Evolutionary conservation across 352 stramenopile genomes (phyloP).

Genomic region (Globisporangium paddicum): DNA sequence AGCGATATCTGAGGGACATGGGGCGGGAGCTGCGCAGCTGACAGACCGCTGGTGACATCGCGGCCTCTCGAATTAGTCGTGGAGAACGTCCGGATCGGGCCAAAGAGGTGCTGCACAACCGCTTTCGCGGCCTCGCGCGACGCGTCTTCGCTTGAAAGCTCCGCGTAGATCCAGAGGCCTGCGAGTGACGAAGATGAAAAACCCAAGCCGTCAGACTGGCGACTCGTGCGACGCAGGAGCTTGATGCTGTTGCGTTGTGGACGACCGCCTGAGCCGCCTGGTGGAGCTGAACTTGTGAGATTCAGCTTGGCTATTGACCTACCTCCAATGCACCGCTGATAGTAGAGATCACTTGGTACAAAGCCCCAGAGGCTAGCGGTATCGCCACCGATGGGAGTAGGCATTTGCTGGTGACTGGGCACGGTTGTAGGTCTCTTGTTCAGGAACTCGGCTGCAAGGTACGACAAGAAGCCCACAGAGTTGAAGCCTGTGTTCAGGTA

Average conservation of each 20-base stretch:
- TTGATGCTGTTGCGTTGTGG: slow-evolving; percentile 15
- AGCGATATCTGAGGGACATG: slow-evolving; percentile 20
- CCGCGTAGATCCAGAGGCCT: slow-evolving; percentile 43
- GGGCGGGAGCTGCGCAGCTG: slow-evolving; percentile 11
- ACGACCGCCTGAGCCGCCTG: not conserved
- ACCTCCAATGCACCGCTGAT: slow-evolving; percentile 7
- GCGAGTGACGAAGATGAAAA: not conserved
- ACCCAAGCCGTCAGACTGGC: not conserved
- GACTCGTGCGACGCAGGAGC: slow-evolving; percentile 17
- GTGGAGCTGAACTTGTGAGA: not conserved
- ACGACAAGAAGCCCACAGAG: not conserved
- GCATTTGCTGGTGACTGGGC: not conserved
- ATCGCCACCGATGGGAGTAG: not conserved
- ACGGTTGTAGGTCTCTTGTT: not conserved
- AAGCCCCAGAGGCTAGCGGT: slow-evolving; percentile 21
- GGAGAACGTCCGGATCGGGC: slow-evolving; percentile 17
- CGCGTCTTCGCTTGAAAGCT: slow-evolving; percentile 33
- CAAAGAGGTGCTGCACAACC: slow-evolving; percentile 29
- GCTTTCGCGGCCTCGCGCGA: slow-evolving; percentile 3
- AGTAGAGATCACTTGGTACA: slow-evolving; percentile 21
- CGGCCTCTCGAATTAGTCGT: not conserved
- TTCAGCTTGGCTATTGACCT: not conserved
- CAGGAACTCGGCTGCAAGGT: slow-evolving; percentile 1
- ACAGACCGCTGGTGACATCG: not conserved
- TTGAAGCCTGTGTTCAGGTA: slow-evolving; percentile 4